Evolutionary conservation across 1,284 basidiomycete genomes (phyloP).

Genomic region (Leccinum fuscescens): DNA sequence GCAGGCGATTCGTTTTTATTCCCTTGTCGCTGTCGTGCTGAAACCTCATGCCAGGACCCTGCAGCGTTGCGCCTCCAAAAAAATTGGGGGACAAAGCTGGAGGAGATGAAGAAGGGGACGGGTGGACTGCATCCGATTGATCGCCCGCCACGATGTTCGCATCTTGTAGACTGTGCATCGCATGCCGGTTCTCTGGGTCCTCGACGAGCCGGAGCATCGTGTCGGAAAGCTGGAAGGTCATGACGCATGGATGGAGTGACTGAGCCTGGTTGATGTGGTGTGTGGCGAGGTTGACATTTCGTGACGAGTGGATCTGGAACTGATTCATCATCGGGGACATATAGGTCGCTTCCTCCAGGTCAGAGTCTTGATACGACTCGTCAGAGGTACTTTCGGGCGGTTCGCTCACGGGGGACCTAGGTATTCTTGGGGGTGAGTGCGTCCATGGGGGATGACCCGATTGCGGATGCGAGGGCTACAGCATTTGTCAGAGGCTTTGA

Average conservation of each 20-base stretch:
- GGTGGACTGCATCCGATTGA: slow-evolving; percentile 12
- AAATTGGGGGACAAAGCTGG: slow-evolving; percentile 3
- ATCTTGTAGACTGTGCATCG: slow-evolving; percentile 18
- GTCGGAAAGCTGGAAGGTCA: slow-evolving; percentile 34
- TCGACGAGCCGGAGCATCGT: slow-evolving; percentile 26
- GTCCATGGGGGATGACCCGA: slow-evolving; percentile 17
- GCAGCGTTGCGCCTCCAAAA: slow-evolving; percentile 10
- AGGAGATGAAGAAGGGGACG: slow-evolving; percentile 5
- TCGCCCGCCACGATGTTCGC: slow-evolving; percentile 19
- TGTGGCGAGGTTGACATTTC: slow-evolving; percentile 7
- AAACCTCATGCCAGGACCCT: slow-evolving; percentile 31
- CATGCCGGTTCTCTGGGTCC: slow-evolving; percentile 29
- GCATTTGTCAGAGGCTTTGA: slow-evolving; percentile 19
- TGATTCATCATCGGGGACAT: slow-evolving; percentile 36
- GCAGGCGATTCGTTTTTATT: slow-evolving; percentile 13
- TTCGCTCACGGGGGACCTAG: slow-evolving; percentile 32
- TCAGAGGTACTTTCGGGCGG: slow-evolving; percentile 34
- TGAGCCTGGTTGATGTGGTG: slow-evolving; percentile 12
- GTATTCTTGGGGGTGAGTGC: slow-evolving; percentile 10
- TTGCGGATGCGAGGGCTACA: slow-evolving; percentile 25
- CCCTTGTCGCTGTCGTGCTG: slow-evolving; percentile 18
- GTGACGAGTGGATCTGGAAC: slow-evolving; percentile 29
- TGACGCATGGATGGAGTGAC: slow-evolving; percentile 26
- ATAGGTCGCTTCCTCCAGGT: slow-evolving; percentile 25
- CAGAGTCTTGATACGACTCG: slow-evolving; percentile 34